Base-by-base conservation (phyloP, 2,329 filamentous ascomycete species). In the Calonectria pseudoreteaudii region DNA sequence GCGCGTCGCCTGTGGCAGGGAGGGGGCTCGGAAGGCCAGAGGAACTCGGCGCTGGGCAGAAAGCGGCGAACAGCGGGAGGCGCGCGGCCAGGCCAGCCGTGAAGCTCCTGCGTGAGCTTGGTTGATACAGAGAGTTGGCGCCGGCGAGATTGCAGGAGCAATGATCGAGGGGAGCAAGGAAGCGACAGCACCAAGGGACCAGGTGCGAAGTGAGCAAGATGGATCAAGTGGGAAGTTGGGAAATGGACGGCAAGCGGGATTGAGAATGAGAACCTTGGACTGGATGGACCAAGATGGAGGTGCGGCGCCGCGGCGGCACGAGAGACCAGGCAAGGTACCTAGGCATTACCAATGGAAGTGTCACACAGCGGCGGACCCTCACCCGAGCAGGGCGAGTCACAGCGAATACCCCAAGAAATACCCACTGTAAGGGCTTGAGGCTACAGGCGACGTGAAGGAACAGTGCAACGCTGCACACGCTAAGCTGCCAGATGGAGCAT, bases 1-100 rank as follows among this genome's bases (percentile, higher is more conserved):
- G 75, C 76, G 79, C 79, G 79, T 81, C 71, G 70, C 64, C 62
- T 47, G 56, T 56, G 60, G 53, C 56, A 65, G 36, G 65, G 38
- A 60, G 50, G 67, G 26, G 58, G 50, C 67, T 70, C 67, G 41
- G 52, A 31, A 62, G 47, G 41, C 56, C 60, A 34, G 52, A 26
- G 28, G 47, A 47, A 62, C 30, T 49, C 16, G 49, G 65, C 38
- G 62, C 38, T 66, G 66, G 67, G 60, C 47, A 44, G 36, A 41
- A 26, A 44, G 62, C 52, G 58, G 28, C 47, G 47, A 49, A 50
- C 60, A 49, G 68, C 26, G 34, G 34, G 44, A 50, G 64, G 34
- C 44, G 62, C 64, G 71, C 58, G 23, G 71, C 52, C 67, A 66
- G 13, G 58, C 66, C 62, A 30, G 60, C 38, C 31, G 60, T 28